phyloP scores from a whole-genome alignment of 768 basidiomycete genomes.

The Fomitopsis pulvina region DNA sequence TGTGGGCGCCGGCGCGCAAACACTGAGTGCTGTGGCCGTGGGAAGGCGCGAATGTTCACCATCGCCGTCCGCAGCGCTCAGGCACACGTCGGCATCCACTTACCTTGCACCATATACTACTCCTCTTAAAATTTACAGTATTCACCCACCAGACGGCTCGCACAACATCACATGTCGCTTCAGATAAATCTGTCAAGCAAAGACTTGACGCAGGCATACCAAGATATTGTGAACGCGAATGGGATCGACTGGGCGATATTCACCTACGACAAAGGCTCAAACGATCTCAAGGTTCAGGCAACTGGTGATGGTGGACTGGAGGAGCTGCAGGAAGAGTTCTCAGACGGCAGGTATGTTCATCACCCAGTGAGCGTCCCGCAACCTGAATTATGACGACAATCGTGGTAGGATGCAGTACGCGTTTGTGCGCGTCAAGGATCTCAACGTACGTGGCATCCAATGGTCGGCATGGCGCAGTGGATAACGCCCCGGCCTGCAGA shows the following conservation, averaged over 20 bases:
- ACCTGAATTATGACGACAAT: too few relatives aligned
- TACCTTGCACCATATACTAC: too few relatives aligned
- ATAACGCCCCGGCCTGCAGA: constrained; percentile 35
- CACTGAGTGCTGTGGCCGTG: too few relatives aligned
- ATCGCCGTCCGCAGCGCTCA: too few relatives aligned
- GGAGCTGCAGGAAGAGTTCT: constrained; percentile 91
- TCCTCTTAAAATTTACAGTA: neutral
- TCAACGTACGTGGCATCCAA: constrained; percentile 51
- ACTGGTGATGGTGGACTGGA: constrained; percentile 86
- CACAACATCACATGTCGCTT: constrained; percentile 50
- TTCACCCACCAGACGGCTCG: too few relatives aligned
- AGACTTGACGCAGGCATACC: constrained; percentile 69
- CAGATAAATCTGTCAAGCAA: constrained; percentile 72
- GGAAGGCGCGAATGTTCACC: too few relatives aligned
- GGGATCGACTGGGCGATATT: constrained; percentile 75
- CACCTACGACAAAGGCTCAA: constrained; percentile 75
- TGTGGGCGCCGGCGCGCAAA: too few relatives aligned
- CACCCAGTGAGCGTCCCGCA: too few relatives aligned
- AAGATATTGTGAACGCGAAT: constrained; percentile 59
- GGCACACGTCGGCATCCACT: too few relatives aligned
- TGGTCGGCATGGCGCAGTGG: too few relatives aligned
- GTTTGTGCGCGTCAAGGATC: constrained; percentile 79
- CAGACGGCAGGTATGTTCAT: constrained; percentile 71
- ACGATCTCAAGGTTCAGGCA: constrained; percentile 82
- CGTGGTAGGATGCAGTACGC: constrained; percentile 96